These are phyloP conservation scores for Exophiala bonariae DNA, from an alignment of 2,329 filamentous ascomycete species.

Conservation along the genomic window DNA sequence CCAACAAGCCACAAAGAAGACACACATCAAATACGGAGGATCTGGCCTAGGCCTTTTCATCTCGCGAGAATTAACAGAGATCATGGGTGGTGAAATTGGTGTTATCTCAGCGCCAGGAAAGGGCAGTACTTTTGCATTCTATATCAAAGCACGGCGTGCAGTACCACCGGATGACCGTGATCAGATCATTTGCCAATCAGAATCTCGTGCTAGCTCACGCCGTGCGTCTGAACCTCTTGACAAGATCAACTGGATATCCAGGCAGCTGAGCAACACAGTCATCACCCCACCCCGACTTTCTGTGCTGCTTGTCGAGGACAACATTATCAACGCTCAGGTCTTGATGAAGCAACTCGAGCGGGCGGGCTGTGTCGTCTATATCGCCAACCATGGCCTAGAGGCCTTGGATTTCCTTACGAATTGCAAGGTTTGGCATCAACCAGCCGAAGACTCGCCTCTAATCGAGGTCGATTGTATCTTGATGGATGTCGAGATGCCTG, in stretches of 20 bases:
- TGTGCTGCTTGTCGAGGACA: constrained; percentile 45
- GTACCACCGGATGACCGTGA: neutral
- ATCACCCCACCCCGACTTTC: neutral
- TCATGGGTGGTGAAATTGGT: constrained; percentile 77
- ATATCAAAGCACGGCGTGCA: constrained; percentile 44
- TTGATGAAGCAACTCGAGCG: constrained; percentile 36
- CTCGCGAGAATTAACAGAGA: constrained; percentile 71
- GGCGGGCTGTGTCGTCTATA: constrained; percentile 35
- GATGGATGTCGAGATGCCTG: constrained; percentile 81
- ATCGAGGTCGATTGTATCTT: constrained; percentile 61
- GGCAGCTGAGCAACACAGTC: neutral
- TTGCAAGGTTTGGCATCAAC: constrained; percentile 11
- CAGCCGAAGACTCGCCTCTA: constrained; percentile 2
- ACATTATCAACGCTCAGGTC: constrained; percentile 42
- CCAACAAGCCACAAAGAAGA: constrained; percentile 72
- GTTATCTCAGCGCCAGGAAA: constrained; percentile 57
- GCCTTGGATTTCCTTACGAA: constrained; percentile 41
- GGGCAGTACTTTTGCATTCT: constrained; percentile 60
- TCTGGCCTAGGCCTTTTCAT: constrained; percentile 78
- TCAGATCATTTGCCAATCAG: neutral
- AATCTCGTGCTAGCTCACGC: neutral
- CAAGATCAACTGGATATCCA: neutral
- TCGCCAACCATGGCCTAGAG: constrained; percentile 40
- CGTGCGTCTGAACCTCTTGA: neutral
- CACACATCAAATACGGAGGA: constrained; percentile 76